Evolutionary conservation across 2,329 filamentous ascomycete species (phyloP).

Genomic region (Xylariaceae sp.): DNA sequence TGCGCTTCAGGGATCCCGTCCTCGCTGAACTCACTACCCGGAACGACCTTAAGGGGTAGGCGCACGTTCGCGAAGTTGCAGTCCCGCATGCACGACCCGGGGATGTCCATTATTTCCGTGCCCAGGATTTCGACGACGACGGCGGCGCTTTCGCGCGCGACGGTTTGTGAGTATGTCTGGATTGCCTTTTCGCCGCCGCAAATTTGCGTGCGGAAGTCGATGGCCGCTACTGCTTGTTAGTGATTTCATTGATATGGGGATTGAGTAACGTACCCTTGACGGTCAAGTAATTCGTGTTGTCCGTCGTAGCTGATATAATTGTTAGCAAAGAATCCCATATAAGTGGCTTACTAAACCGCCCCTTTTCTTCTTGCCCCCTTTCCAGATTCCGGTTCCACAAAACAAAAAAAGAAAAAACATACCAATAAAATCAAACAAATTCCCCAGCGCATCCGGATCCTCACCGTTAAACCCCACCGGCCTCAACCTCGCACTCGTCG

Average conservation of each 20-base stretch:
- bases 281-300: slow-evolving; percentile 55
- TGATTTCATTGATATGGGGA: background rate
- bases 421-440: slow-evolving; percentile 35
- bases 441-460: slow-evolving; percentile 21
- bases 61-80: slow-evolving; percentile 56
- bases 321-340: background rate
- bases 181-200: slow-evolving; percentile 57
- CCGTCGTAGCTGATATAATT: slow-evolving; percentile 43
- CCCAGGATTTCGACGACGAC: slow-evolving; percentile 46
- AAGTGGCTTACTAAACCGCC: background rate
- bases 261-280: slow-evolving; percentile 33
- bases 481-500: slow-evolving; percentile 58
- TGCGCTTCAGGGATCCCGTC: slow-evolving; percentile 32
- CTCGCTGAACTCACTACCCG: background rate
- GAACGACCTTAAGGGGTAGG: slow-evolving; percentile 40
- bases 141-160: slow-evolving; percentile 49
- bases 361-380: background rate
- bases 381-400: background rate
- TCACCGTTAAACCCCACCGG: slow-evolving; percentile 25
- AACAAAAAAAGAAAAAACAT: slow-evolving; percentile 14
- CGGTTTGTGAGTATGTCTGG: slow-evolving; percentile 43
- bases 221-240: slow-evolving; percentile 39
- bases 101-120: slow-evolving; percentile 54
- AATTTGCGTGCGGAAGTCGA: slow-evolving; percentile 51
- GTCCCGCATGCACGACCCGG: slow-evolving; percentile 33